phyloP scores from a whole-genome alignment of 2,329 filamentous ascomycete species.

The Sodiomyces alkalinus region DNA sequence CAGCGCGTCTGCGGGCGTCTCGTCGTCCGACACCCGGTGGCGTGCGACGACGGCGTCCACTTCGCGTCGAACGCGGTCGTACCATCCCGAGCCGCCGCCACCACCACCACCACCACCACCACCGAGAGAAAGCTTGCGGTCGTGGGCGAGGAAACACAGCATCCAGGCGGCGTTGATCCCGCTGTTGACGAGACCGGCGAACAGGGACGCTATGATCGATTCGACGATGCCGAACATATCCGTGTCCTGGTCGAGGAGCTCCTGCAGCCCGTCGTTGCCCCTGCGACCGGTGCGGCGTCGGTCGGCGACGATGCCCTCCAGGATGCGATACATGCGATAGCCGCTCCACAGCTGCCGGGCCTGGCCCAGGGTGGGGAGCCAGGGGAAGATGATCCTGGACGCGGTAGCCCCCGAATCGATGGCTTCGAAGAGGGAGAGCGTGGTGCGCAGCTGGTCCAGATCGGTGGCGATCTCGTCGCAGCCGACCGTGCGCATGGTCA shows the following conservation, averaged over 20 bases:
- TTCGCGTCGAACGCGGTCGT: slow-evolving; percentile 26
- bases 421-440: slow-evolving; percentile 27
- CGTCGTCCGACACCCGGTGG: slow-evolving; percentile 18
- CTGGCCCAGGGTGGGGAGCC: slow-evolving; percentile 28
- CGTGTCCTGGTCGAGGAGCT: slow-evolving; percentile 35
- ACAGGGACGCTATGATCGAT: slow-evolving; percentile 37
- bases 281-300: slow-evolving; percentile 24
- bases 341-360: slow-evolving; percentile 28
- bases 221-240: slow-evolving; percentile 24
- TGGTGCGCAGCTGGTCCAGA: slow-evolving; percentile 21
- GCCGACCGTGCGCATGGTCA: slow-evolving; percentile 42
- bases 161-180: slow-evolving; percentile 40
- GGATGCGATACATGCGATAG: slow-evolving; percentile 28
- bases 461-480: slow-evolving; percentile 36
- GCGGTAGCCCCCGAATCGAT: slow-evolving; percentile 28
- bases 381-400: slow-evolving; percentile 34
- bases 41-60: slow-evolving; percentile 26
- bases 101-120: no score
- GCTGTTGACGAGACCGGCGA: slow-evolving; percentile 41
- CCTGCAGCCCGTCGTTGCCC: slow-evolving; percentile 35
- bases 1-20: slow-evolving; percentile 21
- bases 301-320: slow-evolving; percentile 30
- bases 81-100: no score
- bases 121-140: no score
- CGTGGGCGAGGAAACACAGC: slow-evolving; percentile 30